Evolutionary conservation across 768 basidiomycete genomes (phyloP).

Genomic region (Chlorophyllum brunneum): DNA sequence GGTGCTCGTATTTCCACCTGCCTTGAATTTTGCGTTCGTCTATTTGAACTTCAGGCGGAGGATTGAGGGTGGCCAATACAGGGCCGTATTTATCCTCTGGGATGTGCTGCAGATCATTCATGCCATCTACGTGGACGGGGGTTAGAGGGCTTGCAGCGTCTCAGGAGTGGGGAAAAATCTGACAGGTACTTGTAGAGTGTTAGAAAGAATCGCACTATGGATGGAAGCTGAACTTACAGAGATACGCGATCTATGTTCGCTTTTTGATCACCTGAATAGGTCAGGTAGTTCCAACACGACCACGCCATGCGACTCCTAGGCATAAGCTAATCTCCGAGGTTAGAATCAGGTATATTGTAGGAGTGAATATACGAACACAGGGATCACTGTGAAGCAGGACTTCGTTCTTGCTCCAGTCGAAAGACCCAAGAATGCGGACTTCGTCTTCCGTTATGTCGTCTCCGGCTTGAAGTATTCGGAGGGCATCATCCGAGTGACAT

Average conservation of each 20-base stretch:
- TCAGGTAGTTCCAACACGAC: conserved; percentile 76
- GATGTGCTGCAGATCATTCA: conserved; percentile 76
- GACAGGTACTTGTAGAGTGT: conserved; percentile 38
- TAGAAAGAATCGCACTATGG: not conserved
- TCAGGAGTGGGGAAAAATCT: conserved; percentile 2
- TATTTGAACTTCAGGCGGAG: conserved; percentile 54
- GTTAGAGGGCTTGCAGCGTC: not conserved
- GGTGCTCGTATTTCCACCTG: conserved; percentile 63
- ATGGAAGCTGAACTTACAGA: conserved; percentile 40
- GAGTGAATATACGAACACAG: conserved; percentile 34
- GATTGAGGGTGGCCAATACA: conserved; percentile 70
- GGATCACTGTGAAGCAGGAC: conserved; percentile 65
- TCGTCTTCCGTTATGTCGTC: conserved; percentile 48
- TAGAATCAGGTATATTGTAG: not conserved
- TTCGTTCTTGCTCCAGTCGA: conserved; percentile 67
- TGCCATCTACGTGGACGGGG: conserved; percentile 44
- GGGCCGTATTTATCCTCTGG: conserved; percentile 51
- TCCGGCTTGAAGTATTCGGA: conserved; percentile 48
- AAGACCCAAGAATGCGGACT: conserved; percentile 48
- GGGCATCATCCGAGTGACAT: conserved; percentile 64
- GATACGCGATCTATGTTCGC: conserved; percentile 57
- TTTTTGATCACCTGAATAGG: conserved; percentile 20
- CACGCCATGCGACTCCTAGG: conserved; percentile 56
- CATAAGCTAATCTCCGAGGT: conserved; percentile 50
- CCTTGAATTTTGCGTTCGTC: conserved; percentile 36